These are phyloP conservation scores for Paramecium sexaurelia DNA, from an alignment of 73 alveolate species.

Conservation along the genomic window DNA sequence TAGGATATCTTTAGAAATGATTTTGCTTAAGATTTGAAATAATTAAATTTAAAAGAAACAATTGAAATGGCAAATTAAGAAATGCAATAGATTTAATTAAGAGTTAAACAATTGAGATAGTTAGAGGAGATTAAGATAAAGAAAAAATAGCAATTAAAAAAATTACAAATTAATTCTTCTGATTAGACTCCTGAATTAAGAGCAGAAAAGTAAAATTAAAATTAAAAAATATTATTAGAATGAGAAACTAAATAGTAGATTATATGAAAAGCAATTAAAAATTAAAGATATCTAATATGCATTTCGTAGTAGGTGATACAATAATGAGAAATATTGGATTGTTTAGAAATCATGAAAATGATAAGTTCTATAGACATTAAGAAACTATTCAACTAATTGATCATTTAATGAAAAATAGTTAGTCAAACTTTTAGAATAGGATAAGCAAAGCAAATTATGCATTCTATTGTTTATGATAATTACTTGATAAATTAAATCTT, in stretches of 20 bases:
- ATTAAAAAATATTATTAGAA: background rate
- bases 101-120: background rate
- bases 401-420: background rate
- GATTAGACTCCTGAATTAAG: background rate
- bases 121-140: background rate
- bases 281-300: background rate
- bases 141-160: background rate
- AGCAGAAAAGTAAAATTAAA: constrained; percentile 22
- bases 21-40: background rate
- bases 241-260: background rate
- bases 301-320: constrained; percentile 26
- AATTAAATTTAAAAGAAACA: background rate
- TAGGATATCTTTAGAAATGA: background rate
- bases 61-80: background rate
- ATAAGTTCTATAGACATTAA: background rate
- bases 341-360: constrained; percentile 49
- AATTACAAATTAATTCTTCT: background rate
- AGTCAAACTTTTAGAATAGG: background rate
- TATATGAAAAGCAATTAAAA: background rate
- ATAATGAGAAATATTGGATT: constrained; percentile 26
- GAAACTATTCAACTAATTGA: constrained; percentile 27
- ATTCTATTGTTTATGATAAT: constrained; percentile 24
- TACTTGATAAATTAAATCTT: constrained; percentile 47
- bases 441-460: constrained; percentile 5
- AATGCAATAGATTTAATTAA: background rate